Conservation (phyloP, 371 early-diverging fungal species). For the Mucor indicus region DNA sequence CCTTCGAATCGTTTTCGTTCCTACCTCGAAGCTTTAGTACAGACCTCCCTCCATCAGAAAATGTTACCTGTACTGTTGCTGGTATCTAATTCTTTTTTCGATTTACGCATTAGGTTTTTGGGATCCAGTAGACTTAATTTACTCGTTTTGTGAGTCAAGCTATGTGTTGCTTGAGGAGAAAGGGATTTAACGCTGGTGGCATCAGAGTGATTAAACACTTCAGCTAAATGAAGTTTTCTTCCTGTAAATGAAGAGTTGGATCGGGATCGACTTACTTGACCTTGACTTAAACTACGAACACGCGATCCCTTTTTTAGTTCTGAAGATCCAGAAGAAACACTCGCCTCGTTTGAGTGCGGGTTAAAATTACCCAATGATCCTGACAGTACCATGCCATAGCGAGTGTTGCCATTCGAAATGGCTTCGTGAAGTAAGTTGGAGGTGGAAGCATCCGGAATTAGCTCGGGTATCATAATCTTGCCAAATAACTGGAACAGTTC, state of each 20-base stretch:
- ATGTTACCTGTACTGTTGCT: not conserved
- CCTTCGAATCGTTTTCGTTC: too few relatives aligned
- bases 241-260: constrained; percentile 20
- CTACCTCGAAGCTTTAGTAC: too few relatives aligned
- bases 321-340: not conserved
- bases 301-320: constrained; percentile 4
- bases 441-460: constrained; percentile 6
- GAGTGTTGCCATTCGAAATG: constrained; percentile 10
- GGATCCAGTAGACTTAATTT: constrained; percentile 10
- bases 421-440: constrained; percentile 14
- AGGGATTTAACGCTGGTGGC: constrained; percentile 6
- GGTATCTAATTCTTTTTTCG: not conserved
- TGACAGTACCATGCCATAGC: constrained; percentile 23
- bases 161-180: not conserved
- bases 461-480: constrained; percentile 43
- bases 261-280: constrained; percentile 7
- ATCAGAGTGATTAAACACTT: constrained; percentile 14
- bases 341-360: not conserved
- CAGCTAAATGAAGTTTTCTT: constrained; percentile 17
- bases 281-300: constrained; percentile 17
- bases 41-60: too few relatives aligned
- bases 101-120: constrained; percentile 4
- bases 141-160: not conserved
- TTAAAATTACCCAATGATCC: constrained; percentile 29
- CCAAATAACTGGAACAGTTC: constrained; percentile 62